phyloP scores from a whole-genome alignment of 768 basidiomycete species.

The Cystobasidium onofrii region DNA sequence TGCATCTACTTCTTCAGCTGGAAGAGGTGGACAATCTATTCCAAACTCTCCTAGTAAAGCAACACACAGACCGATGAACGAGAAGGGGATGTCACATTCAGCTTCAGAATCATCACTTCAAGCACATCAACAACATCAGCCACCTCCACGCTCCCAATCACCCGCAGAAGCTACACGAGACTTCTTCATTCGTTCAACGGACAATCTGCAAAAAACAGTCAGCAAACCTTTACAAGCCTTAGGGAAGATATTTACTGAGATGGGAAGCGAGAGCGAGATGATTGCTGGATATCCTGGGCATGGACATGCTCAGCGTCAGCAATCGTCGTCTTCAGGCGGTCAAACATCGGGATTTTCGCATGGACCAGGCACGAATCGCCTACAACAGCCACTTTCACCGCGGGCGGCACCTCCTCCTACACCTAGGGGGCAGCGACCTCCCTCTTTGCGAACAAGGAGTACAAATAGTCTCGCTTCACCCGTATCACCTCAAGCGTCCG shows the following conservation, averaged over 20 bases:
- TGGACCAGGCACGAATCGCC: neutral
- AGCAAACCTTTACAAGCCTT: constrained; percentile 43
- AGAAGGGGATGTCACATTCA: neutral
- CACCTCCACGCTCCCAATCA: constrained; percentile 7
- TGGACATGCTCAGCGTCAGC: neutral
- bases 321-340: neutral
- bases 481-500: neutral
- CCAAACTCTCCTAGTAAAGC: neutral
- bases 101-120: neutral
- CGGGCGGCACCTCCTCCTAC: neutral
- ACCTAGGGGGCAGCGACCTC: neutral
- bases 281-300: neutral
- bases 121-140: constrained; percentile 8
- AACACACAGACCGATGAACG: neutral
- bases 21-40: neutral
- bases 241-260: constrained; percentile 40
- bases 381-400: neutral
- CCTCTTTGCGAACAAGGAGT: neutral
- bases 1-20: neutral
- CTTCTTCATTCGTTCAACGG: constrained; percentile 36
- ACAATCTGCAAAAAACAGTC: constrained; percentile 39
- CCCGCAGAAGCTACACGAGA: constrained; percentile 30
- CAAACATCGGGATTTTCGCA: neutral
- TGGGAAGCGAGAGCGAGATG: constrained; percentile 29
- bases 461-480: neutral